Conservation (phyloP, 2,329 filamentous ascomycete species). For the Allantophomopsis cytisporea region DNA sequence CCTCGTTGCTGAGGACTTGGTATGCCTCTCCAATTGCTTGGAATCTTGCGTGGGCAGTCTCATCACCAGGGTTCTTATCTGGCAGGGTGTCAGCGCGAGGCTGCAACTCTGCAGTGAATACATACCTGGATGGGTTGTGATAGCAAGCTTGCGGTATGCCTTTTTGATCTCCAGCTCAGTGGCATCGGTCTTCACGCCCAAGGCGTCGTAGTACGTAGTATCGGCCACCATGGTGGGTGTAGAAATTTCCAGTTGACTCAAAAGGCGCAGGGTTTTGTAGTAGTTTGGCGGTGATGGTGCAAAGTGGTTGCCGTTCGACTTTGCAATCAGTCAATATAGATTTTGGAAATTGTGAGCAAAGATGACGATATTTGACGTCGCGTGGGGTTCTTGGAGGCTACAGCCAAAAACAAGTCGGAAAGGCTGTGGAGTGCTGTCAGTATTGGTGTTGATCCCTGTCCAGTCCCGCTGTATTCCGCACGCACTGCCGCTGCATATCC, state of each 20-base stretch:
- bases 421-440: too few relatives aligned
- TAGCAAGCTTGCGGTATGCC: conserved; percentile 88
- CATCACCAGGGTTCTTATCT: conserved; percentile 98
- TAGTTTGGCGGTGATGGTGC: not conserved
- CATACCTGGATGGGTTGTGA: conserved; percentile 57
- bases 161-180: conserved; percentile 93
- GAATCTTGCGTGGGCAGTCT: conserved; percentile 86
- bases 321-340: too few relatives aligned
- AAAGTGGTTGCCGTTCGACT: not conserved
- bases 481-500: too few relatives aligned
- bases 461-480: too few relatives aligned
- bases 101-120: not conserved
- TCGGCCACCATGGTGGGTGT: conserved; percentile 16
- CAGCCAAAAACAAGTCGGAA: too few relatives aligned
- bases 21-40: conserved; percentile 70
- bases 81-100: conserved; percentile 2
- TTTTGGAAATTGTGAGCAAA: too few relatives aligned
- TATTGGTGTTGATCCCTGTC: too few relatives aligned
- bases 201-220: conserved; percentile 42
- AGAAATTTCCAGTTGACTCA: too few relatives aligned
- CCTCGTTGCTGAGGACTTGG: conserved; percentile 73
- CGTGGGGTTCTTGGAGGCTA: too few relatives aligned
- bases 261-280: conserved; percentile 1
- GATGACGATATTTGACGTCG: too few relatives aligned
- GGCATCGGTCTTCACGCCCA: conserved; percentile 74